Evolutionary conservation across 495 filamentous ascomycete genomes (phyloP).

Genomic region (Aspergillus haitiensis): DNA sequence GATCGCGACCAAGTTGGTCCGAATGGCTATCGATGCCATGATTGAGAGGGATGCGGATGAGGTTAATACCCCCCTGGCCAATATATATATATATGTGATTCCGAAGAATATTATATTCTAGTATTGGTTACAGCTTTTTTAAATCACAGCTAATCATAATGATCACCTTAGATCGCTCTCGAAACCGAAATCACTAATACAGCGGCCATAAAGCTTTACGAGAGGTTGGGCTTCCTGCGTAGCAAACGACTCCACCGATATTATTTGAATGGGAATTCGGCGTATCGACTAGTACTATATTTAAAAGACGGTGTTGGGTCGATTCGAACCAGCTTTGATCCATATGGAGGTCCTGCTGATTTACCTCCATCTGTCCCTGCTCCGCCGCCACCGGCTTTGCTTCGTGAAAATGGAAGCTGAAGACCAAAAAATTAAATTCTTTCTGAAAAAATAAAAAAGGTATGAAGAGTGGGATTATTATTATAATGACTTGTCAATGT

Average conservation of each 20-base stretch:
- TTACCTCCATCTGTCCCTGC: slow-evolving; percentile 1
- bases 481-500: too few species aligned
- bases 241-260: slow-evolving; percentile 95
- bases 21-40: slow-evolving; percentile 93
- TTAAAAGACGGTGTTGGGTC: slow-evolving; percentile 63
- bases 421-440: too few species aligned
- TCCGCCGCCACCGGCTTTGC: slow-evolving; percentile 21
- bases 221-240: slow-evolving; percentile 85
- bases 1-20: slow-evolving; percentile 88
- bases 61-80: slow-evolving; percentile 40
- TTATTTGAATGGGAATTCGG: slow-evolving; percentile 95
- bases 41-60: slow-evolving; percentile 80
- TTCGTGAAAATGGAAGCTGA: slow-evolving; percentile 31
- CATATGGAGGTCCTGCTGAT: slow-evolving; percentile 32
- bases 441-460: too few species aligned
- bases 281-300: slow-evolving; percentile 82
- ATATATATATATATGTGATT: not conserved
- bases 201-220: slow-evolving; percentile 90
- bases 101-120: not conserved
- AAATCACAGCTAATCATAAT: slow-evolving; percentile 4
- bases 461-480: slow-evolving; percentile 1
- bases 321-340: slow-evolving; percentile 41
- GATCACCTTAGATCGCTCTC: slow-evolving; percentile 65
- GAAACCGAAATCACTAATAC: slow-evolving; percentile 97
- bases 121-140: not conserved